Evolutionary conservation across 768 basidiomycete genomes (phyloP).

Genomic region (Chalciporus sphaerocephalus): DNA sequence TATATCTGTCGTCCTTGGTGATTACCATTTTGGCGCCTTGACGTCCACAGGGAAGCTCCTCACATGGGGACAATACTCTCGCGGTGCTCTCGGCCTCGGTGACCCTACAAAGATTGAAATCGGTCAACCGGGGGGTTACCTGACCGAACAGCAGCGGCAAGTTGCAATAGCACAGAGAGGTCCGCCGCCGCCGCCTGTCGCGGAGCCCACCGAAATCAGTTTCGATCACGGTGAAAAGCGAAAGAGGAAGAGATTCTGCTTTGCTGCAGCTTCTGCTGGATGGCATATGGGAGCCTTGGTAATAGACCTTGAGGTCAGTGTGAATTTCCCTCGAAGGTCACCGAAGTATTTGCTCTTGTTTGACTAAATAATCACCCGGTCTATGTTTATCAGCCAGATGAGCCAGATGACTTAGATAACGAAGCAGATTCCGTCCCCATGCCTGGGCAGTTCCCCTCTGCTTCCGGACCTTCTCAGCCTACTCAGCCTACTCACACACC

Average conservation of each 20-base stretch:
- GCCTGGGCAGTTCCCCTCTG: slow-evolving; percentile 34
- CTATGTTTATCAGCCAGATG: slow-evolving; percentile 21
- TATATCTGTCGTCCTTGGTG: slow-evolving; percentile 86
- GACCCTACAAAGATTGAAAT: slow-evolving; percentile 52
- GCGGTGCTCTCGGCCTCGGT: slow-evolving; percentile 84
- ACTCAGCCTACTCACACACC: slow-evolving; percentile 4
- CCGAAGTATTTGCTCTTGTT: neutral
- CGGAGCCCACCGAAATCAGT: slow-evolving; percentile 62
- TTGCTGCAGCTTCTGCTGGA: slow-evolving; percentile 75
- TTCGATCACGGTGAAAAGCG: slow-evolving; percentile 59
- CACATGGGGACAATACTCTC: slow-evolving; percentile 76
- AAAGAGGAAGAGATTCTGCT: slow-evolving; percentile 63
- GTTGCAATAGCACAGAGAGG: slow-evolving; percentile 23
- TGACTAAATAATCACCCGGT: slow-evolving; percentile 3
- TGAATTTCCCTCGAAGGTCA: neutral
- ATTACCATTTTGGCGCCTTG: slow-evolving; percentile 88
- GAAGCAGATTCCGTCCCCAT: slow-evolving; percentile 25
- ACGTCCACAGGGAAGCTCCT: slow-evolving; percentile 70
- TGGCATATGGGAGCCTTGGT: slow-evolving; percentile 93
- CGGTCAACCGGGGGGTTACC: slow-evolving; percentile 61
- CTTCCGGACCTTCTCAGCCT: slow-evolving; percentile 12
- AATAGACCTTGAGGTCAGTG: slow-evolving; percentile 69
- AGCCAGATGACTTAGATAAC: slow-evolving; percentile 38
- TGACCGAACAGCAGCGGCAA: slow-evolving; percentile 34
- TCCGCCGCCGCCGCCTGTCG: slow-evolving; percentile 39